Base-by-base conservation (phyloP, 768 basidiomycete species). In the Pleurotus tuoliensis region DNA sequence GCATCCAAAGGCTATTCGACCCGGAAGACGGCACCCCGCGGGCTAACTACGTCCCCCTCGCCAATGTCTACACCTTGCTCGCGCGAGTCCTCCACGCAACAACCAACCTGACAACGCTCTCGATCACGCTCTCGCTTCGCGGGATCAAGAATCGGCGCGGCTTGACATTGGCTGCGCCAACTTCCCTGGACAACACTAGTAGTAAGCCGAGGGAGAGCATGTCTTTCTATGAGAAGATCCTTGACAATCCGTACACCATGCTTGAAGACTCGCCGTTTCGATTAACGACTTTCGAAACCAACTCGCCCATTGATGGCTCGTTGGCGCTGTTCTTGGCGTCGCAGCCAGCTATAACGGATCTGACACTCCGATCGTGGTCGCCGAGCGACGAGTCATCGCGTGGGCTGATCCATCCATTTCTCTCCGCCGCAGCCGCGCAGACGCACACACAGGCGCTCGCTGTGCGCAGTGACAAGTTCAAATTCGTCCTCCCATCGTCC, bases 321-420 rank as follows among this genome's bases (percentile, higher is more conserved):
- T 72, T 87, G 12, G 80, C 80, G 0, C 56, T 61, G 7, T 84
- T 86, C 65, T 72, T 87, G 54, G 79, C 76, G 55, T 67, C 70
- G 0, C 85, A 86, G 66, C 69, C 68, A 4, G 59, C 64, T 24
- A 70, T 87, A 58, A 63, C 64, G 39, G 80, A 86, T 22, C 73
- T 88, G 53, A 80, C 80, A 11, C 73, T 44, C 41, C 41, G 41
- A 44, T n/a, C 41, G 20, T 44, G 41, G 41, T 44, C 41, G 5
- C 41, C 41, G 20, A 15, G n/a, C 15, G 41, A 44, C 20, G 41
- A 15, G 3, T 44, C 41, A 7, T 44, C 41, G n/a, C 41, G 20
- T 11, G 41, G 41, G 41, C 41, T 44, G 9, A 22, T 15, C n/a
- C 41, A 44, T 16, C 41, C 41, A 3, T 22, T 44, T 22, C 20